Evolutionary conservation across 768 basidiomycete species (phyloP).

Genomic region (Vishniacozyma victoriae): DNA sequence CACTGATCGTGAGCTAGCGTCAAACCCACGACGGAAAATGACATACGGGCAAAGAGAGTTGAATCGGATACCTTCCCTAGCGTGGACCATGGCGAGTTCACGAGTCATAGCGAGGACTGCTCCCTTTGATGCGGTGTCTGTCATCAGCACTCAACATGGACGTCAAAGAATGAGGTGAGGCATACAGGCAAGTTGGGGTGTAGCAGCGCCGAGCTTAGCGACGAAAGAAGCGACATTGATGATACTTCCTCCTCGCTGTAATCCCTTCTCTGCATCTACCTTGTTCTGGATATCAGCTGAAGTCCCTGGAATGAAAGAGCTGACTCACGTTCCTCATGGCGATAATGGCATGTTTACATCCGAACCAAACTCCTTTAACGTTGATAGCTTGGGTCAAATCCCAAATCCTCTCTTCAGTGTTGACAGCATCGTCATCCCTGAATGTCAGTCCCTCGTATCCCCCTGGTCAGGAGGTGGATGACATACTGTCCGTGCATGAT

Average conservation of each 20-base stretch:
- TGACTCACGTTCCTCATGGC: constrained; percentile 71
- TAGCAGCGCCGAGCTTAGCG: constrained; percentile 89
- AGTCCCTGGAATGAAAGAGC: background rate
- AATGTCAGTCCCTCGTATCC: background rate
- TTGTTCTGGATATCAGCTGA: constrained; percentile 57
- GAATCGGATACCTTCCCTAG: constrained; percentile 89
- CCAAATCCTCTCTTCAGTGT: constrained; percentile 96
- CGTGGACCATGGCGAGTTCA: constrained; percentile 96
- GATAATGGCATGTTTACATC: constrained; percentile 92
- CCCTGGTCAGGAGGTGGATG: background rate
- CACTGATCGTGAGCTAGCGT: constrained; percentile 52
- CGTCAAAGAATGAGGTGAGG: constrained; percentile 15
- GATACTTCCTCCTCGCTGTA: constrained; percentile 68
- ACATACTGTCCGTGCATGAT: constrained; percentile 79
- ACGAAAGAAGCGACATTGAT: constrained; percentile 99
- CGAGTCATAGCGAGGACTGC: constrained; percentile 98
- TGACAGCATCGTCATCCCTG: constrained; percentile 83
- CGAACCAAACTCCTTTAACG: constrained; percentile 99
- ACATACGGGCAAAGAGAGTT: constrained; percentile 94
- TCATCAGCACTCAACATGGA: background rate
- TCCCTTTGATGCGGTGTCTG: constrained; percentile 95
- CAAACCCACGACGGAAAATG: background rate
- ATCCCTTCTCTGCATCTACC: constrained; percentile 69
- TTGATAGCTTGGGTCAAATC: constrained; percentile 67
- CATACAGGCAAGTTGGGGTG: constrained; percentile 94